Conservation (phyloP, 2,329 filamentous ascomycete species). For the Alternaria gansuensis region DNA sequence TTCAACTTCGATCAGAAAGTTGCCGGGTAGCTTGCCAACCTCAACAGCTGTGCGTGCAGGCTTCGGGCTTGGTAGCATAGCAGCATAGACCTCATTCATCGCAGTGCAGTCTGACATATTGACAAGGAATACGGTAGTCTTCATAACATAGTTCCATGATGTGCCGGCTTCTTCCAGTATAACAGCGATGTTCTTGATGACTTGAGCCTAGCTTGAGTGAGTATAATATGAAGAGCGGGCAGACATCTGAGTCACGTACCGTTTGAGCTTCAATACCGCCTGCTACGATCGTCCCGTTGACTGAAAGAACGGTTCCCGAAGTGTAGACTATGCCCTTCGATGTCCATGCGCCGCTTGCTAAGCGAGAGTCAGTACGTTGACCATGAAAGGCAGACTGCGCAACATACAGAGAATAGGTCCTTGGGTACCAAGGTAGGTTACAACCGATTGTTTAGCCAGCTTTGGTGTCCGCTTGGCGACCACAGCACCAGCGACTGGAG, state of each 20-base stretch:
- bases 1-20: constrained; percentile 46
- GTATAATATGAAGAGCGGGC: background rate
- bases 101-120: constrained; percentile 47
- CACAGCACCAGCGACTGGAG: constrained; percentile 28
- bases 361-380: background rate
- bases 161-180: constrained; percentile 46
- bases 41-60: constrained; percentile 45
- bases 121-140: constrained; percentile 46
- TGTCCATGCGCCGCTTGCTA: constrained; percentile 43
- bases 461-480: constrained; percentile 35
- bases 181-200: constrained; percentile 46
- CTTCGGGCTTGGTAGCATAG: constrained; percentile 44
- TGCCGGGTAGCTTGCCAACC: constrained; percentile 45
- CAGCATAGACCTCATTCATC: constrained; percentile 47
- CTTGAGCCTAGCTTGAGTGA: constrained; percentile 38
- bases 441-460: constrained; percentile 35
- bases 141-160: constrained; percentile 48
- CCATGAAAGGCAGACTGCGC: no score
- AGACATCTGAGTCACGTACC: constrained; percentile 6
- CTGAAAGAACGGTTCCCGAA: constrained; percentile 41
- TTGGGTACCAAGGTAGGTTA: constrained; percentile 47
- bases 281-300: constrained; percentile 40
- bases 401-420: constrained; percentile 40
- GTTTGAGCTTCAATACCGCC: constrained; percentile 42
- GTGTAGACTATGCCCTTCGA: constrained; percentile 47